Percentiles rank a stretch among this genome's conserved stretches.
Conservation (phyloP, 2,329 filamentous ascomycete species). For the Leptoxyphium fumago region DNA sequence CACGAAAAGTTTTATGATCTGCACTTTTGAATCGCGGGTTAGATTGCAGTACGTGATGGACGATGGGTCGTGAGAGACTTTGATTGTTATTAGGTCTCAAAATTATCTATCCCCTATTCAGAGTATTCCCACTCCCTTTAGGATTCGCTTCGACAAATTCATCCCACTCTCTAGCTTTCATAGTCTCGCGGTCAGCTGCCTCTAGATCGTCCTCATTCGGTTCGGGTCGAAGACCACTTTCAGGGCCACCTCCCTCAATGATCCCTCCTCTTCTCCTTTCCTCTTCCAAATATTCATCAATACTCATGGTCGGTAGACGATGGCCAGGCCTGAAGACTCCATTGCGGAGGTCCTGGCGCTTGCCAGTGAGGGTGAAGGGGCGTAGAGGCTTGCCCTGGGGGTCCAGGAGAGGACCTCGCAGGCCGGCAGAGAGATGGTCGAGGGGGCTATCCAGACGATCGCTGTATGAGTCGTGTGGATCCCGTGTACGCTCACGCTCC, state of each 20-base stretch:
- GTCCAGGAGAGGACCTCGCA: slow-evolving; percentile 59
- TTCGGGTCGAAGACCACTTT: slow-evolving; percentile 51
- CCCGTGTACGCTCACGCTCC: slow-evolving; percentile 27
- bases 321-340: slow-evolving; percentile 85
- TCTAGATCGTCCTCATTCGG: slow-evolving; percentile 82
- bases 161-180: slow-evolving; percentile 92
- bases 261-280: slow-evolving; percentile 74
- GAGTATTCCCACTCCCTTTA: slow-evolving; percentile 66
- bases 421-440: slow-evolving; percentile 32
- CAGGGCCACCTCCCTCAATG: slow-evolving; percentile 76
- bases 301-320: slow-evolving; percentile 90
- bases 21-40: too few relatives aligned
- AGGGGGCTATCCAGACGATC: slow-evolving; percentile 53
- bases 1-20: too few relatives aligned
- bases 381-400: slow-evolving; percentile 70
- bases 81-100: slow-evolving; percentile 30
- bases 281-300: slow-evolving; percentile 94
- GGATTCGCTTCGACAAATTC: slow-evolving; percentile 86
- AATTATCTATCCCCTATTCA: slow-evolving; percentile 60
- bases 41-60: too few relatives aligned
- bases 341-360: slow-evolving; percentile 55
- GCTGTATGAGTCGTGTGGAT: slow-evolving; percentile 41
- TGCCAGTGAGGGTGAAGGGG: slow-evolving; percentile 71
- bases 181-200: slow-evolving; percentile 75
- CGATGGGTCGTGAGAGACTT: too few relatives aligned